Evolutionary conservation across 441 rosid species (phyloP), one percentile per base, ranked within the genome.

Genomic region (Gossypium aridum): DNA sequence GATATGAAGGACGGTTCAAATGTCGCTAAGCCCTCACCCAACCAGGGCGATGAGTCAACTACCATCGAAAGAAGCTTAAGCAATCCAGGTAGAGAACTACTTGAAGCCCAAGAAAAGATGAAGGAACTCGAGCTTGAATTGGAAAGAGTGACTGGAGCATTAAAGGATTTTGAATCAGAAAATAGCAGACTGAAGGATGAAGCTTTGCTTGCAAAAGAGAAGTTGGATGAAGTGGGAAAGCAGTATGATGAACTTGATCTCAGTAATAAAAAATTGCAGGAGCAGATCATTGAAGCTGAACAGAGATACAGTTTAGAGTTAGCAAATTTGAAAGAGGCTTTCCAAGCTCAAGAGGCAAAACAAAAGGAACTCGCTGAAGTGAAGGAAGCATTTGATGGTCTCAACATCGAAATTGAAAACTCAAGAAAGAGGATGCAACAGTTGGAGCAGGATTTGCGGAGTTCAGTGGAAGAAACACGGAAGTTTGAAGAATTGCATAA

Each of bases 401-500:
- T 94, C 64, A 88, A 76, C 72, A 84, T 89, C 45, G 95, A 96
- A 72, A 85, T 90, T 53, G 93, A 85, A 73, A 87, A 47, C 77
- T 90, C 95, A 3, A 80, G 88, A 80, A 91, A 88, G 85, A 88
- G 82, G 84, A 81, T 86, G 87, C 80, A 78, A 60, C 92, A 90
- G 78, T 74, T 91, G 88, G 96, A 90, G 59, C 80, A 86, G 64
- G 92, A 87, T 81, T 84, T 96, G 70, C 85, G 78, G 13, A 20
- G 64, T 73, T 88, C 98, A 19, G 81, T 76, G 7, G 84, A 77
- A 19, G 98, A 93, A 79, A 89, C 91, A 49, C 86, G 73, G 82
- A 93, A 86, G 81, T 93, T 86, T 57, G 94, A 93, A 84, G 97
- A 90, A 75, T 83, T 96, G 83, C 98, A 92, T 80, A 88, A 83